Evolutionary conservation across 768 basidiomycete species (phyloP).

Genomic region (Auricularia heimuer): DNA sequence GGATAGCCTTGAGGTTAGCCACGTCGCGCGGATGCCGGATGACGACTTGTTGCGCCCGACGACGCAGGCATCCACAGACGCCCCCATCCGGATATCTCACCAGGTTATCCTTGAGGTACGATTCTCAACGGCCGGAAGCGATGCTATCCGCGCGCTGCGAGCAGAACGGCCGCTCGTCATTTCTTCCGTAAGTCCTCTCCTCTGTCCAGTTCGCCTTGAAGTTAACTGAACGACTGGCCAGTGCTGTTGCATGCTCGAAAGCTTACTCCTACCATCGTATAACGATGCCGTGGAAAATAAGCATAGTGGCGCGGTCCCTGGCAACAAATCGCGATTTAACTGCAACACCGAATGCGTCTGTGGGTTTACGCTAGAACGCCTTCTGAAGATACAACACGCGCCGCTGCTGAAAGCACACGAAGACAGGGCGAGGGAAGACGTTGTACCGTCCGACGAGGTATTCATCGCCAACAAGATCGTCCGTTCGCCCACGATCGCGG

Average conservation of each 20-base stretch:
- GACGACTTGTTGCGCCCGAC: not conserved
- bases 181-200: not conserved
- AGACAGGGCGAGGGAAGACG: not conserved
- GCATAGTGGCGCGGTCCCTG: not conserved
- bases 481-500: not conserved
- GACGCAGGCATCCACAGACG: not conserved
- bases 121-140: not conserved
- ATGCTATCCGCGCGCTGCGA: not conserved
- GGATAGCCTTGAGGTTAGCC: not conserved
- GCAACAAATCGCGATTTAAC: not conserved
- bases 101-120: not conserved
- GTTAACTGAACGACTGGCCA: not conserved
- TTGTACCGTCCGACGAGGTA: not conserved
- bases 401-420: not conserved
- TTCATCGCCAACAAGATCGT: slow-evolving; percentile 1
- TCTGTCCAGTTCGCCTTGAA: not conserved
- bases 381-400: not conserved
- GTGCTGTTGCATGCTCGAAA: not conserved
- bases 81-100: not conserved
- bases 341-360: not conserved
- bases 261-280: not conserved
- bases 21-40: not conserved
- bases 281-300: not conserved
- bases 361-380: not conserved
- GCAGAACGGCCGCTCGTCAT: not conserved